Evolutionary conservation across 2,329 filamentous ascomycete species (phyloP).

Genomic region (Monilinia laxa): DNA sequence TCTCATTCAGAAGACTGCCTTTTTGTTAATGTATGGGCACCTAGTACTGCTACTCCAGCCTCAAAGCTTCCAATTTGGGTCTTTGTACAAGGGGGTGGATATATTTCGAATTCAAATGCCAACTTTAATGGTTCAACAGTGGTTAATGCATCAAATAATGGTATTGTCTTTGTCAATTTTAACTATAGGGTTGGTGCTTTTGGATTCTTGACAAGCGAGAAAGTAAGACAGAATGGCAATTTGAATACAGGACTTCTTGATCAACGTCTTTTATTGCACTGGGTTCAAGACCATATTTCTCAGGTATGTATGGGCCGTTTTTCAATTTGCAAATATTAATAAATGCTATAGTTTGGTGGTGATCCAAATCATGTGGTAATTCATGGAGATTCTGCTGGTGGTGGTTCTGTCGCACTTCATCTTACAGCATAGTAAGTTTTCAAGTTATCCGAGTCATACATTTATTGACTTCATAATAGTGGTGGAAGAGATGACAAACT

Average conservation of each 20-base stretch:
- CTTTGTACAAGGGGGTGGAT: conserved; percentile 53
- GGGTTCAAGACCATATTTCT: conserved; percentile 60
- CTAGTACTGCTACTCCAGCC: conserved; percentile 42
- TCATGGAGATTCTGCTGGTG: conserved; percentile 50
- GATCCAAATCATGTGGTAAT: conserved; percentile 49
- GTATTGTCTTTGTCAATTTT: conserved; percentile 58
- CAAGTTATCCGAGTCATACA: too few relatives aligned
- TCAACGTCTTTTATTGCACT: conserved; percentile 58
- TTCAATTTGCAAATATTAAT: not conserved
- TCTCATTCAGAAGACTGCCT: conserved; percentile 43
- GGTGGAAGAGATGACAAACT: conserved; percentile 35
- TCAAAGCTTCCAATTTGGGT: conserved; percentile 55
- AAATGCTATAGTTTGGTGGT: conserved; percentile 44
- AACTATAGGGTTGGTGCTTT: conserved; percentile 63
- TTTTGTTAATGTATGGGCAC: conserved; percentile 48
- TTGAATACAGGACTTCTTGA: conserved; percentile 65
- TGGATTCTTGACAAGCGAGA: conserved; percentile 61
- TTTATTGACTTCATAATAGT: conserved; percentile 19
- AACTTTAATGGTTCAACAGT: conserved; percentile 53
- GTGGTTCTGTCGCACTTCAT: conserved; percentile 46
- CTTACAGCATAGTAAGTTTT: conserved; percentile 36
- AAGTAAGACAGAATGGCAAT: conserved; percentile 54
- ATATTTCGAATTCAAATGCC: conserved; percentile 49
- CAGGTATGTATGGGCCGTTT: conserved; percentile 40
- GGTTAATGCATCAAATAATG: conserved; percentile 46